Evolutionary conservation across 2,329 filamentous ascomycete genomes (phyloP), one percentile per base, ranked within the genome.

Genomic region (Penicillium sp.): DNA sequence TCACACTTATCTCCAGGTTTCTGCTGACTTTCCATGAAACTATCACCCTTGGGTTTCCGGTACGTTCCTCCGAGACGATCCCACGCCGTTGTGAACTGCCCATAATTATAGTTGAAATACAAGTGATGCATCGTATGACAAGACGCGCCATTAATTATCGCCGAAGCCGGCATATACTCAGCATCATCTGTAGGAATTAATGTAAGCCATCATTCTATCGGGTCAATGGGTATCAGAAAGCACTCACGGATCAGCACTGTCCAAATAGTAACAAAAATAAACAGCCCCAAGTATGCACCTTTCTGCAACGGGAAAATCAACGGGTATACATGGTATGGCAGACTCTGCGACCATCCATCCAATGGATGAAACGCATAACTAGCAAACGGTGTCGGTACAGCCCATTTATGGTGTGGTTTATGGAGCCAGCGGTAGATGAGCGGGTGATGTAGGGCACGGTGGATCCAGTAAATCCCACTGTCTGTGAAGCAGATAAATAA

Each of bases 371-470:
- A 97, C 53, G 93, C 93, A 72, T 96, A 90, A 68, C 89, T 91
- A 23, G 93, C 92, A 74, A 86, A 97, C 0, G 93, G 93, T 0
- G 91, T 96, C 9, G 93, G 93, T 88, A 97, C 94, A 77, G 97
- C 96, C 93, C 93, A 97, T 81, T 96, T 97, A 85, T 97, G 93
- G 78, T 97, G 93, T 62, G 91, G 88, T 84, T 97, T 97, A 84
- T 97, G 93, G 47, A 97, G 83, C 67, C 81, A 81, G 80, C 92
- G 94, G 84, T 97, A 97, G 64, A 94, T 71, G 35, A 77, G 71
- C 6, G 90, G 90, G 74, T 91, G 87, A 77, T 96, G 92, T 60
- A 94, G 82, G 50, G 84, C 87, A 50, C 91, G 88, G 78, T 96
- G 92, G 69, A 95, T 93, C 84, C 89, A 91, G 82, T 96, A 96